Evolutionary conservation across 441 rosid species (phyloP), one percentile per base, ranked within the genome.

Genomic region (Pelargonium fulgidum): DNA sequence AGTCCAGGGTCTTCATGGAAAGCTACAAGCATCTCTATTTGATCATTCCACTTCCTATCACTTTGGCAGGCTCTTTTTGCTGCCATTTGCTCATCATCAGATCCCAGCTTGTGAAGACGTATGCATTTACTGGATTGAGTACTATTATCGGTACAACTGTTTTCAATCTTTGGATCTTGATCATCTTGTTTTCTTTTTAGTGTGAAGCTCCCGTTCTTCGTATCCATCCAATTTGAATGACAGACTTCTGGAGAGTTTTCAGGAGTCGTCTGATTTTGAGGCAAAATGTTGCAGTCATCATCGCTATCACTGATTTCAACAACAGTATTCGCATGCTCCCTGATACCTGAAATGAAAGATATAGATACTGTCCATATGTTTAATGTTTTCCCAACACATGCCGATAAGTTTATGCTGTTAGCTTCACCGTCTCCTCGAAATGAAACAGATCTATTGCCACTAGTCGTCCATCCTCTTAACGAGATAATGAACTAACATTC

Each of bases 31-130:
- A 79, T 64, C 0, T 83, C 63, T 4, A 12, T 24, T 19, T 66
- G 72, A 67, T 11, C 70, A 11, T 74, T 66, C 82, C 82, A 79
- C 8, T 41, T 45, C 62, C 20, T 56, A 56, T 56, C 9, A 24
- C 26, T 56, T 19, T 3, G 13, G 62, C 29, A 56, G 12, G 62
- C 8, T 56, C 8, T 19, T 8, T 56, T 11, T 11, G 20, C 61
- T 7, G 10, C 61, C 24, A 16, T 54, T 54, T 54, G 12, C 12
- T 56, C 62, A 2, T 56, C 39, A 33, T 33, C 39, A 33, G 39
- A 33, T 33, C 0, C 39, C 39, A 33, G 39, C 39, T 33, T 7
- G 39, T 33, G 29, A 56, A 56, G 62, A 56, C 12, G 20, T 3
- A 19, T 24, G 19, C 12, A 29, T 8, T 56, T 56, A 8, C 62